phyloP scores from a whole-genome alignment of 345 rosid species.

The Eucalyptus cloeziana region DNA sequence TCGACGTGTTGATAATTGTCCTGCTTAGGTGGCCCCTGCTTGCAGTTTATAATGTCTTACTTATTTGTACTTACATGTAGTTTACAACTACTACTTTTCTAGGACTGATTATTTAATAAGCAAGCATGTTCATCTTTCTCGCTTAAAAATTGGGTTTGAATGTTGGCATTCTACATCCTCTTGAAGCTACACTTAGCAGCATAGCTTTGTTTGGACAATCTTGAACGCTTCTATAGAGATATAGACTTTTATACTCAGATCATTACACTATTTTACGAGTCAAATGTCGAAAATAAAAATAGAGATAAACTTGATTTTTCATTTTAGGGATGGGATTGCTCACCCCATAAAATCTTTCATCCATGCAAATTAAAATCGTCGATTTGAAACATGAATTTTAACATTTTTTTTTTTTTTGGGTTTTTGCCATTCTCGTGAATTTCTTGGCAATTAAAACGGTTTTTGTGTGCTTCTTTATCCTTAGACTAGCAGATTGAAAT shows the following conservation, averaged over 20 bases:
- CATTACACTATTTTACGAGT: accelerated
- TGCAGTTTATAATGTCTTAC: background rate
- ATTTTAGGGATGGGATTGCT: accelerated
- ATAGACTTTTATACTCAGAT: accelerated
- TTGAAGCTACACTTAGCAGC: accelerated
- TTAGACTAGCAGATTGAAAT: background rate
- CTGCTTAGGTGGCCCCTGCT: background rate
- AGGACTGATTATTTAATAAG: background rate
- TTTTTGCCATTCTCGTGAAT: background rate
- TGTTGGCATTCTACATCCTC: background rate
- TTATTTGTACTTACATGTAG: background rate
- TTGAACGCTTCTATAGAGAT: accelerated
- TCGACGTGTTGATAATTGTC: background rate
- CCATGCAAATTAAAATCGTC: background rate
- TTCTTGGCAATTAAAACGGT: background rate
- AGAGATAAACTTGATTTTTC: background rate
- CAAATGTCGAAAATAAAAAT: background rate
- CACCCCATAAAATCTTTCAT: background rate
- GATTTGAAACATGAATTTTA: background rate
- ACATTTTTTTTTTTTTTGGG: background rate
- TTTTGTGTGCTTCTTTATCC: background rate
- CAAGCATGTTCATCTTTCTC: background rate
- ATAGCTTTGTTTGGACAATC: background rate
- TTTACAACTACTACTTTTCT: background rate
- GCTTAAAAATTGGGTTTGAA: background rate